Evolutionary conservation across 2,329 filamentous ascomycete species (phyloP).

Genomic region (Penicillium hordei): DNA sequence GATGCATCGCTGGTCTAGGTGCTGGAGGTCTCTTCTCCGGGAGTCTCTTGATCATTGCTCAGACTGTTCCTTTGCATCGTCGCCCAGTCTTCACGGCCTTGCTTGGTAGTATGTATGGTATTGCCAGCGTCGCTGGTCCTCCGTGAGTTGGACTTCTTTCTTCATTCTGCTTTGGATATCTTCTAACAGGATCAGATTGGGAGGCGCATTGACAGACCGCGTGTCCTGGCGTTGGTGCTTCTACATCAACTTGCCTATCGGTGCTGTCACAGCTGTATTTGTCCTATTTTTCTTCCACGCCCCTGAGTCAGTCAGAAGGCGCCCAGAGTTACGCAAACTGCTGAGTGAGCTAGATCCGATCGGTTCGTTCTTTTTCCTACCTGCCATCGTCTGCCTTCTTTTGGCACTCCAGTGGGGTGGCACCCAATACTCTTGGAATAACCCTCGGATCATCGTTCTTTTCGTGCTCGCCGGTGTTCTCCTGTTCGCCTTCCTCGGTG

Average conservation of each 20-base stretch:
- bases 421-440: constrained; percentile 26
- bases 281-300: constrained; percentile 52
- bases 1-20: constrained; percentile 36
- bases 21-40: constrained; percentile 34
- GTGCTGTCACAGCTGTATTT: constrained; percentile 44
- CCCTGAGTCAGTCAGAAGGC: constrained; percentile 21
- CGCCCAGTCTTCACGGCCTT: constrained; percentile 46
- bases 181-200: constrained; percentile 13
- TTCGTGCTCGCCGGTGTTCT: constrained; percentile 30
- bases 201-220: constrained; percentile 47
- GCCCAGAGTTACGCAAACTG: constrained; percentile 36
- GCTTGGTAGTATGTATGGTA: constrained; percentile 45
- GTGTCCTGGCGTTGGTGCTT: constrained; percentile 43
- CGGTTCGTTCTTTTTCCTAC: constrained; percentile 37
- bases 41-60: constrained; percentile 22
- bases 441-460: constrained; percentile 24
- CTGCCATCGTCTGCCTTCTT: constrained; percentile 26
- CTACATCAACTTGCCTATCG: constrained; percentile 49
- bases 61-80: constrained; percentile 52
- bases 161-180: background rate
- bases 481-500: constrained; percentile 45
- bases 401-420: constrained; percentile 32
- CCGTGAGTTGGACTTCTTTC: background rate
- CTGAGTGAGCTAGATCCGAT: constrained; percentile 28
- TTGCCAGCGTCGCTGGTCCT: constrained; percentile 54